Base-by-base conservation (phyloP, 306 rosid genomes). In the Castanospermum australe region DNA sequence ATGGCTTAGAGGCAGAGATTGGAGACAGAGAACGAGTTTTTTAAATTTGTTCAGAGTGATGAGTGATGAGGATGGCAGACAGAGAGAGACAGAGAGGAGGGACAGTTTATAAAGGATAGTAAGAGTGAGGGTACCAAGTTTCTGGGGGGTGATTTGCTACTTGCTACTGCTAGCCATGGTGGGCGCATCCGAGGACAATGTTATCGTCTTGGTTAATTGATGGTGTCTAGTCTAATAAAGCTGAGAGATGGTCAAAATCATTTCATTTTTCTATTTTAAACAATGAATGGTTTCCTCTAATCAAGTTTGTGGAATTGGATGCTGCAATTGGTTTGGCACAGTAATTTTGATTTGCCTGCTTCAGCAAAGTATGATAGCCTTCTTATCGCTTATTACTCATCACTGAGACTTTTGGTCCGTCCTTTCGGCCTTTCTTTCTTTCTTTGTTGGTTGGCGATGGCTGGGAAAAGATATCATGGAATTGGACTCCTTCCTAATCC, bases 291-390 rank as follows among this genome's bases (percentile, higher is more conserved):
- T 20, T 11, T 71, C 13, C 44, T 41, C 25, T 41, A 44, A 50
- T 9, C 36, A 25, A 35, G 48, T 15, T 17, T 32, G 59, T 14
- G 39, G 4, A 8, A 50, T 14, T 45, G 15, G 3, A 57, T 25
- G 3, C 28, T 38, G 57, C 9, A 22, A 22, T 38, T 55, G 54
- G 78, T 45, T 62, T 38, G 61, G 63, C 0, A 69, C 17, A 78
- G 75, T 73, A 57, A 59, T 83, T 54, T 61, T 30, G 24, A 73
- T 65, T 67, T 73, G 77, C 36, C 25, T 2, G 25, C 71, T 81
- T 61, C 73, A 78, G 79, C 75, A 78, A 78, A 60, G 76, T 54
- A 71, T 41, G 75, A 65, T 70, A 22, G 66, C 82, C 36, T 66
- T 64, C 6, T n/a, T n/a, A 64, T 67, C 36, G 2, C 15, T n/a